Evolutionary conservation across 1,139 yeast genomes (phyloP).

Genomic region (Pichia cactophila): DNA sequence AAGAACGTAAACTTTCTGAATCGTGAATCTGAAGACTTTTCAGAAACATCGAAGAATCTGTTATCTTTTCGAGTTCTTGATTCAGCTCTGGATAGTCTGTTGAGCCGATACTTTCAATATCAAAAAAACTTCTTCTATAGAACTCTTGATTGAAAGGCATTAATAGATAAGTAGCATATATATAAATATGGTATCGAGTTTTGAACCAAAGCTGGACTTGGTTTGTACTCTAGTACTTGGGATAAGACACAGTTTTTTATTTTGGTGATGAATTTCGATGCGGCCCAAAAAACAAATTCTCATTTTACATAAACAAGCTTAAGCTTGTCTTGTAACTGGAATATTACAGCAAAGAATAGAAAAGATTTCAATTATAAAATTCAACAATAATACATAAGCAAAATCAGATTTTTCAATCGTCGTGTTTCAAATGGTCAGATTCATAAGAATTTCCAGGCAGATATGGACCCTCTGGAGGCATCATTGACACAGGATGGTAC

Average conservation of each 20-base stretch:
- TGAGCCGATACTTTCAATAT: neutral
- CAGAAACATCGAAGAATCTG: slow-evolving; percentile 1
- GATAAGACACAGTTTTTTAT: too few relatives aligned
- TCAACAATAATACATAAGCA: neutral
- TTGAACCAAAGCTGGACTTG: too few relatives aligned
- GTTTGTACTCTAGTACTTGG: too few relatives aligned
- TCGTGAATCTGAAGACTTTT: slow-evolving; percentile 6
- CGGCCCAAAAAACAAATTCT: too few relatives aligned
- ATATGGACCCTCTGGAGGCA: neutral
- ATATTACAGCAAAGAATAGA: neutral
- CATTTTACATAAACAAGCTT: too few relatives aligned
- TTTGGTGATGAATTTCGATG: too few relatives aligned
- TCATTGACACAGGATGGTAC: slow-evolving; percentile 19
- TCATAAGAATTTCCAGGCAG: neutral
- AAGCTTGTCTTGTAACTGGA: too few relatives aligned
- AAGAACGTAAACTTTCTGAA: slow-evolving; percentile 4
- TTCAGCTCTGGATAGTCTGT: neutral
- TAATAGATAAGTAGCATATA: too few relatives aligned
- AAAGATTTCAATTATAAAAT: neutral
- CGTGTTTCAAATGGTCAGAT: neutral
- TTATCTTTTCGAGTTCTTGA: neutral
- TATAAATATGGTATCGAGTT: too few relatives aligned
- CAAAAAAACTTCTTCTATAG: neutral
- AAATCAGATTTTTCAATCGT: too few relatives aligned
- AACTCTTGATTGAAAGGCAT: neutral